A percentile compares a stretch with the other conserved stretches of the same genome.
phyloP scores from a whole-genome alignment of 1,284 basidiomycete genomes.

The Chiua sp. region DNA sequence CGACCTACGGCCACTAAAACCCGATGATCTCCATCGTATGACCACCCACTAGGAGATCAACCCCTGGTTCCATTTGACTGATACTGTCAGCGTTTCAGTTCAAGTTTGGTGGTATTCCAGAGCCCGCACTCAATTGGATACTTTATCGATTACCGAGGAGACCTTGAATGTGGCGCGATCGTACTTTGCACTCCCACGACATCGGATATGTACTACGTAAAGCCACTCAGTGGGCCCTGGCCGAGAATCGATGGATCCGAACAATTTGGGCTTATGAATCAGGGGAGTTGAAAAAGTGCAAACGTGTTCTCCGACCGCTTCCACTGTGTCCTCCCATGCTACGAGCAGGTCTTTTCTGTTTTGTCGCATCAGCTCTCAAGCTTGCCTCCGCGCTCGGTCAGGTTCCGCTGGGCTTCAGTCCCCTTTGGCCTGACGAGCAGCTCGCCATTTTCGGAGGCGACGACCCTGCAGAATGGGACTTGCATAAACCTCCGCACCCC shows the following conservation, averaged over 20 bases:
- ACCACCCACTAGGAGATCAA: too few species aligned
- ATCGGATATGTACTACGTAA: not conserved
- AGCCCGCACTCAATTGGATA: too few species aligned
- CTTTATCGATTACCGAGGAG: too few species aligned
- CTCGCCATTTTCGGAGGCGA: not conserved
- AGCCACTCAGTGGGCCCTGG: not conserved
- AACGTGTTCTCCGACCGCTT: not conserved
- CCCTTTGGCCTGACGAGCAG: not conserved
- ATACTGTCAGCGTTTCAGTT: too few species aligned
- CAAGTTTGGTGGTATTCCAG: too few species aligned
- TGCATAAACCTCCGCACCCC: slow-evolving; percentile 14
- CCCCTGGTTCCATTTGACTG: too few species aligned
- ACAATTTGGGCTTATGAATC: too few species aligned
- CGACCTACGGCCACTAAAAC: too few species aligned
- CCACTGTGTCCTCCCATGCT: slow-evolving; percentile 7
- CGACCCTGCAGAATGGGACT: slow-evolving; percentile 11
- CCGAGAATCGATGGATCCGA: not conserved
- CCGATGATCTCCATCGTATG: too few species aligned
- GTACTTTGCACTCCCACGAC: not conserved
- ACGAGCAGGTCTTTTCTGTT: not conserved
- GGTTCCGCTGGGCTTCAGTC: not conserved
- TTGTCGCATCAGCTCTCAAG: not conserved
- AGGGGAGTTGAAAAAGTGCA: not conserved
- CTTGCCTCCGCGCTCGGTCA: not conserved
- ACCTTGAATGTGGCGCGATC: not conserved